phyloP scores from a whole-genome alignment of 1,284 basidiomycete species.

The Apiotrichum brassicae region DNA sequence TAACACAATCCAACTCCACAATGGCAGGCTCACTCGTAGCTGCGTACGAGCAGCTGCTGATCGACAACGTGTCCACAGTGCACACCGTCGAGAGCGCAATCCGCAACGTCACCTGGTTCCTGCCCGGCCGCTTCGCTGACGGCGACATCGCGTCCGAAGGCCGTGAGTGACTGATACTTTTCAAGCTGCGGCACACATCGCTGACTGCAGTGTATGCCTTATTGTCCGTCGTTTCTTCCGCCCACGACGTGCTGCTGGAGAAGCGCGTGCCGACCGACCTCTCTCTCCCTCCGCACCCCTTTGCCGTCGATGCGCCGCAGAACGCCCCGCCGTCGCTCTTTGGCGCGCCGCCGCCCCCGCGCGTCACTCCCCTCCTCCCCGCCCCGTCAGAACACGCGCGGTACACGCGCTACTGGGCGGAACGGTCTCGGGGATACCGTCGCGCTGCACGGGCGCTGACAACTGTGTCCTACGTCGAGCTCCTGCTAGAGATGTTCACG shows the following conservation, averaged over 20 bases:
- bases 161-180: constrained; percentile 58
- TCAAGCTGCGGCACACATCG: too few relatives aligned
- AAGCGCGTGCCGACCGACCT: constrained; percentile 58
- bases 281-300: constrained; percentile 55
- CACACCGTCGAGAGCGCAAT: constrained; percentile 80
- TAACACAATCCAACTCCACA: not conserved
- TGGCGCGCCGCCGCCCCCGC: constrained; percentile 6
- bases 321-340: constrained; percentile 24
- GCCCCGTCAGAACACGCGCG: constrained; percentile 41
- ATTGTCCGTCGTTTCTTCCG: constrained; percentile 47
- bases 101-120: constrained; percentile 84
- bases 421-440: constrained; percentile 61
- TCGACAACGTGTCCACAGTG: constrained; percentile 76
- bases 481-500: constrained; percentile 80
- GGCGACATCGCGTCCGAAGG: constrained; percentile 88
- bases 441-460: constrained; percentile 67
- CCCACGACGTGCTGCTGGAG: constrained; percentile 75
- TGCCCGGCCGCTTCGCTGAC: constrained; percentile 93
- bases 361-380: constrained; percentile 29
- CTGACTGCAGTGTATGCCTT: constrained; percentile 38
- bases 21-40: constrained; percentile 19
- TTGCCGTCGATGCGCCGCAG: constrained; percentile 56
- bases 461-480: constrained; percentile 67
- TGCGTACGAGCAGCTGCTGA: constrained; percentile 71
- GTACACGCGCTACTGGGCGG: constrained; percentile 76